Base-by-base conservation (phyloP, 108 stramenopile species). In the Cyclotella baltica region DNA sequence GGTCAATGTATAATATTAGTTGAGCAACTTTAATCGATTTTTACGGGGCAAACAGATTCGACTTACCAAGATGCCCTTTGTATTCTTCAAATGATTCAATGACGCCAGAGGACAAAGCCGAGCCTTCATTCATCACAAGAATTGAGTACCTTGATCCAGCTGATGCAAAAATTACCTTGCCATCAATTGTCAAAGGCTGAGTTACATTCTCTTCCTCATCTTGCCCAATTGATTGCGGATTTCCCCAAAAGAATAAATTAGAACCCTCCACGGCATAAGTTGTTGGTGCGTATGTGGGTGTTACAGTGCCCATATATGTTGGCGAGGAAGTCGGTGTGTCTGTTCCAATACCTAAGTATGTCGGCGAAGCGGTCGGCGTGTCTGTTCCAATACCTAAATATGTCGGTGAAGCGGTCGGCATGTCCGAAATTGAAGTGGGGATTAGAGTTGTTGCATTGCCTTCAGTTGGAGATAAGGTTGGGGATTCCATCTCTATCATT, bases 161-260 rank as follows among this genome's bases (percentile, higher is more conserved):
- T 15, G 70, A 58, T 57, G 56, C 59, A 30, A 27, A 61, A 4
- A 36, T 0, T 15, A 65, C 70, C 22, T 67, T 63, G 16, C 62
- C 77, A 23, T 50, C 77, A 53, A 78, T 53, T 4, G 29, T 57
- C 31, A 78, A 27, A 23, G 77, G 70, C 55, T 65, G 28, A 0
- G 47, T 35, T 18, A 77, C 48, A 58, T 68, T 40, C 2, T 30
- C 63, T 20, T 58, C 62, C 10, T 27, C 48, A 19, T 66, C 64
- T 50, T 78, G 62, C 18, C 77, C 77, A 47, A 78, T 37, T 28
- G 77, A 51, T 28, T 71, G 31, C 0, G 69, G 69, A 38, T 56
- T 70, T 18, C 77, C 77, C 77, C 77, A 78, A 36, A 78, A 71
- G 55, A 64, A 72, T 22, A 78, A 72, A 4, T 38, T 51, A 13